phyloP scores from a whole-genome alignment of 108 stramenopile species.

The Aurantiochytrium sp. region DNA sequence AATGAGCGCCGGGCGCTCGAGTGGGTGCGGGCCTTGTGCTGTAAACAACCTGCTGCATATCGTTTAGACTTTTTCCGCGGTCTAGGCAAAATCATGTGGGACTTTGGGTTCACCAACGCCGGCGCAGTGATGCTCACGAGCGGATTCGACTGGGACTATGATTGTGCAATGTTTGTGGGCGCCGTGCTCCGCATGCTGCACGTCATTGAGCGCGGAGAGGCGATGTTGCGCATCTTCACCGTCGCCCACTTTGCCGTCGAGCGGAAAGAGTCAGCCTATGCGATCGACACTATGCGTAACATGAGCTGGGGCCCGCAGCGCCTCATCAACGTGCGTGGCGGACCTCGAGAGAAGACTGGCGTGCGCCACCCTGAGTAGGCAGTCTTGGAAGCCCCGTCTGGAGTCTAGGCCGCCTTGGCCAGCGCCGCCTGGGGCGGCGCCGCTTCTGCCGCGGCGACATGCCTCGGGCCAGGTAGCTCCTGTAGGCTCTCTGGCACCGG shows the following conservation, averaged over 20 bases:
- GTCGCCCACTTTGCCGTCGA: not conserved
- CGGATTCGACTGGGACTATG: not conserved
- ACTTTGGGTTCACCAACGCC: not conserved
- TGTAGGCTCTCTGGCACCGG: no score
- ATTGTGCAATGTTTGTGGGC: not conserved
- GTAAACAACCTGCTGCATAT: not conserved
- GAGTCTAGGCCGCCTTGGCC: no score
- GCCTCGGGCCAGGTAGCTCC: no score
- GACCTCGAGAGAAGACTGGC: not conserved
- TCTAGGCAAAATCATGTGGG: not conserved
- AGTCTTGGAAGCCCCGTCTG: no score
- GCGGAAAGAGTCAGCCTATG: not conserved
- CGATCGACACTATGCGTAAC: not conserved
- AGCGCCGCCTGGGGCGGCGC: no score
- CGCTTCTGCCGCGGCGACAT: no score
- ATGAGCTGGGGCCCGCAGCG: not conserved
- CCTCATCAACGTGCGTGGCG: not conserved
- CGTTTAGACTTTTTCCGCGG: slow-evolving; percentile 13
- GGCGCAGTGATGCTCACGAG: not conserved
- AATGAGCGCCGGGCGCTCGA: not conserved
- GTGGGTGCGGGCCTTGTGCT: not conserved
- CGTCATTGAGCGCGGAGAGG: not conserved
- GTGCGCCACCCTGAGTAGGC: no score
- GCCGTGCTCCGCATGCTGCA: not conserved
- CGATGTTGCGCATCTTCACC: not conserved